Evolutionary conservation across 306 rosid genomes (phyloP).

Genomic region (Trifolium fragiferum): DNA sequence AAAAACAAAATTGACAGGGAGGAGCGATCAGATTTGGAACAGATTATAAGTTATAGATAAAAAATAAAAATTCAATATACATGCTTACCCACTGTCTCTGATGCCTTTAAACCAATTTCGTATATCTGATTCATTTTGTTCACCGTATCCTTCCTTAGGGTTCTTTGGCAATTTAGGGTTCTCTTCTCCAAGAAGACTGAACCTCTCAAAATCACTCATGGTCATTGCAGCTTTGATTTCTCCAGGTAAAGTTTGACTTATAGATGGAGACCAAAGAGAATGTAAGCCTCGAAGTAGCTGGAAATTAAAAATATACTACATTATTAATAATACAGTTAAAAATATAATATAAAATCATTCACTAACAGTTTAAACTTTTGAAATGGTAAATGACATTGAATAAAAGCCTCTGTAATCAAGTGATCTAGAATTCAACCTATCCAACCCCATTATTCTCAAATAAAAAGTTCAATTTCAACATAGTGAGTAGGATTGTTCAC

Average conservation of each 20-base stretch:
- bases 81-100: conserved; percentile 92
- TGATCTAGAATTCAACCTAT: conserved; percentile 6
- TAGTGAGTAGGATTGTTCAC: background rate
- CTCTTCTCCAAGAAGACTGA: conserved; percentile 92
- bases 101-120: conserved; percentile 95
- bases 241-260: conserved; percentile 73
- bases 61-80: conserved; percentile 24
- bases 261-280: conserved; percentile 89
- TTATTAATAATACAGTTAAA: conserved; percentile 21
- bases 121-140: conserved; percentile 72
- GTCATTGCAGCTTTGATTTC: conserved; percentile 88
- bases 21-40: conserved; percentile 17
- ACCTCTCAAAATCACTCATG: conserved; percentile 78
- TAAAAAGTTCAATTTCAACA: conserved; percentile 10
- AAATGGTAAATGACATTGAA: conserved; percentile 7
- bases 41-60: conserved; percentile 16
- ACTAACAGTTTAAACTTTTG: conserved; percentile 16
- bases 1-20: conserved; percentile 14
- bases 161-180: conserved; percentile 72
- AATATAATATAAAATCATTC: conserved; percentile 18
- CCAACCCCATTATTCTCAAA: background rate
- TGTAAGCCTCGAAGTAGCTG: conserved; percentile 89
- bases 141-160: conserved; percentile 70
- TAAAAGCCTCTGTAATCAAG: conserved; percentile 3
- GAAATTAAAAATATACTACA: conserved; percentile 42